Percentiles rank a stretch among this genome's conserved stretches.
Evolutionary conservation across 2,329 filamentous ascomycete genomes (phyloP).

Genomic region (Phyllosticta citribraziliensis): DNA sequence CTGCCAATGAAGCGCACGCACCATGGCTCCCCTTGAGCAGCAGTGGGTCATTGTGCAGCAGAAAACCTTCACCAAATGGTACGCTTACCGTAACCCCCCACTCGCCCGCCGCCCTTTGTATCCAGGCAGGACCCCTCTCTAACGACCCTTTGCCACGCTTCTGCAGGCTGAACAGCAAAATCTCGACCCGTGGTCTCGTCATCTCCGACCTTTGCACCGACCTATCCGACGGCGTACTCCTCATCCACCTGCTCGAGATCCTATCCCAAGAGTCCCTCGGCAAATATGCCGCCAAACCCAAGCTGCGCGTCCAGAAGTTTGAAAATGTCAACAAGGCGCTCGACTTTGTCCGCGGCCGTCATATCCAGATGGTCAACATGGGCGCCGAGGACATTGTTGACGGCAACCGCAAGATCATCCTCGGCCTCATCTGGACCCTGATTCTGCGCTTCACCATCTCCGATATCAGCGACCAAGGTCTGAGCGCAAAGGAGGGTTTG

Average conservation of each 20-base stretch:
- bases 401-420: slow-evolving; percentile 71
- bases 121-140: background rate
- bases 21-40: slow-evolving; percentile 45
- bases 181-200: slow-evolving; percentile 65
- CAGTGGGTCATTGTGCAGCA: slow-evolving; percentile 74
- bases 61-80: slow-evolving; percentile 99
- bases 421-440: slow-evolving; percentile 95
- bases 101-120: slow-evolving; percentile 1
- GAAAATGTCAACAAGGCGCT: slow-evolving; percentile 96
- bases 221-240: slow-evolving; percentile 85
- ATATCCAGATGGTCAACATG: slow-evolving; percentile 97
- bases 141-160: slow-evolving; percentile 1
- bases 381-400: slow-evolving; percentile 87
- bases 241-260: slow-evolving; percentile 95
- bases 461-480: slow-evolving; percentile 95
- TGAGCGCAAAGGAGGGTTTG: slow-evolving; percentile 94
- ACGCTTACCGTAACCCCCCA: slow-evolving; percentile 17
- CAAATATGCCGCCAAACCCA: slow-evolving; percentile 91
- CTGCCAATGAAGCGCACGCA: slow-evolving; percentile 8
- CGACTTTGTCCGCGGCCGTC: slow-evolving; percentile 80
- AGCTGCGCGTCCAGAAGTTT: slow-evolving; percentile 90
- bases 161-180: slow-evolving; percentile 86
- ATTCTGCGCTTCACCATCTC: slow-evolving; percentile 98
- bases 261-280: slow-evolving; percentile 90
- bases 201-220: slow-evolving; percentile 83